A percentile compares a stretch with the other conserved stretches of the same genome.
Conservation (phyloP, 495 filamentous ascomycete species). For the Trichoderma reesei region DNA sequence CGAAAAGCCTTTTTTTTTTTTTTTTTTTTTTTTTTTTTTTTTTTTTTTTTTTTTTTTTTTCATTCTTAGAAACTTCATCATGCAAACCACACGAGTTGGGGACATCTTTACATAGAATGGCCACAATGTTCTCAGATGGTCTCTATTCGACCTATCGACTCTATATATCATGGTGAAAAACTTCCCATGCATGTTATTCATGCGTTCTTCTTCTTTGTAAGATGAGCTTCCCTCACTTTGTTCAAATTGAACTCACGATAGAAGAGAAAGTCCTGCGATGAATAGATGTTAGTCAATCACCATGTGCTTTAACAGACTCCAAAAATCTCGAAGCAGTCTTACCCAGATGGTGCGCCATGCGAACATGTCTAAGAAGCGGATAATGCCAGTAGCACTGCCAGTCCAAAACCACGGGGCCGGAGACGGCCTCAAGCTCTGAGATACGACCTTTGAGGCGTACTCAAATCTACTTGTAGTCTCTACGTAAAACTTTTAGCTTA, state of each 20-base stretch:
- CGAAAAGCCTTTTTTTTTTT: too few relatives aligned
- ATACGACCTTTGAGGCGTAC: background rate
- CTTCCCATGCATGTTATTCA: background rate
- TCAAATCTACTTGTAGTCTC: conserved; percentile 1
- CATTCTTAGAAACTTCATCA: too few relatives aligned
- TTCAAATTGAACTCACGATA: conserved; percentile 9
- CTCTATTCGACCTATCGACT: too few relatives aligned
- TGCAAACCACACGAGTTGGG: too few relatives aligned
- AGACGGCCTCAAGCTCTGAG: background rate
- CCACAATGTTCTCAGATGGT: too few relatives aligned
- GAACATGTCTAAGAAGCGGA: background rate
- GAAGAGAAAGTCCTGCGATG: conserved; percentile 4
- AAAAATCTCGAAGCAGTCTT: background rate
- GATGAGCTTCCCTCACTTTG: conserved; percentile 9
- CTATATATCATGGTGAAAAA: too few relatives aligned
- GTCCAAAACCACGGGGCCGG: background rate
- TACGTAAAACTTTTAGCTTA: background rate
- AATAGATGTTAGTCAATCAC: background rate
- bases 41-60: too few relatives aligned
- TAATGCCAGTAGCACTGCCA: background rate
- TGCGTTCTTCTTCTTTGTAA: background rate
- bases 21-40: too few relatives aligned
- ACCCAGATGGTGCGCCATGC: conserved; percentile 1
- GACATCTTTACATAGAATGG: too few relatives aligned
- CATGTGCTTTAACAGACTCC: background rate